Percentiles rank a stretch among this genome's conserved stretches.
Evolutionary conservation across 805 yeast genomes (phyloP).

Genomic region (Maudiozyma saulgeensis): DNA sequence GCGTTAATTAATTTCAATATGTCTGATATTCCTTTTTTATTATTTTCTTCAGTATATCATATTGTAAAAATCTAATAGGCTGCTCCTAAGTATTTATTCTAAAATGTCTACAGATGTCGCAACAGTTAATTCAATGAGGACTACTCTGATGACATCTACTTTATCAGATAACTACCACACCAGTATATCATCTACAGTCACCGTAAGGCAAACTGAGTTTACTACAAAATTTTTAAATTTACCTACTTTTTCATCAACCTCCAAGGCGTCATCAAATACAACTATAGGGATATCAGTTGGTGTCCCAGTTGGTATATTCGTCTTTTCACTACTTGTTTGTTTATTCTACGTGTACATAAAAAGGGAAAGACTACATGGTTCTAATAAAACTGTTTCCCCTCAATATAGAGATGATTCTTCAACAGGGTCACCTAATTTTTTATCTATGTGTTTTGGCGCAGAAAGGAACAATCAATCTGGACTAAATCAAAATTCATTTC

Average conservation of each 20-base stretch:
- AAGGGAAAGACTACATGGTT: conserved; percentile 2
- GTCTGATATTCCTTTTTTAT: too few species aligned
- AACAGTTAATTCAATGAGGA: not conserved
- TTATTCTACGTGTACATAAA: conserved; percentile 12
- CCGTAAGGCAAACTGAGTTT: not conserved
- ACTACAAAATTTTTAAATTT: not conserved
- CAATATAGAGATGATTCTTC: not conserved
- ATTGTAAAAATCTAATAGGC: too few species aligned
- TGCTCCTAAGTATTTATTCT: not conserved
- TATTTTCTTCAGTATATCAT: too few species aligned
- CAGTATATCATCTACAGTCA: not conserved
- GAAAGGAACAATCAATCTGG: not conserved
- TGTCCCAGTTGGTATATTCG: conserved; percentile 24
- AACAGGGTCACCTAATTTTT: conserved; percentile 5
- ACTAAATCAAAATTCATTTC: conserved; percentile 1
- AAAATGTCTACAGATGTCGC: not conserved
- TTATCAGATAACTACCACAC: too few species aligned
- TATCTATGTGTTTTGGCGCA: not conserved
- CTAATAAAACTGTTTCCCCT: conserved; percentile 5
- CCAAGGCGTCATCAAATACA: conserved; percentile 2
- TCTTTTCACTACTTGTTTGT: conserved; percentile 14
- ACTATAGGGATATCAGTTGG: conserved; percentile 25
- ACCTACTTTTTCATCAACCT: not conserved
- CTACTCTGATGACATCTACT: too few species aligned
- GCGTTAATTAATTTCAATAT: too few species aligned